Evolutionary conservation across 345 rosid genomes (phyloP).

Genomic region (Eucalyptus melliodora): DNA sequence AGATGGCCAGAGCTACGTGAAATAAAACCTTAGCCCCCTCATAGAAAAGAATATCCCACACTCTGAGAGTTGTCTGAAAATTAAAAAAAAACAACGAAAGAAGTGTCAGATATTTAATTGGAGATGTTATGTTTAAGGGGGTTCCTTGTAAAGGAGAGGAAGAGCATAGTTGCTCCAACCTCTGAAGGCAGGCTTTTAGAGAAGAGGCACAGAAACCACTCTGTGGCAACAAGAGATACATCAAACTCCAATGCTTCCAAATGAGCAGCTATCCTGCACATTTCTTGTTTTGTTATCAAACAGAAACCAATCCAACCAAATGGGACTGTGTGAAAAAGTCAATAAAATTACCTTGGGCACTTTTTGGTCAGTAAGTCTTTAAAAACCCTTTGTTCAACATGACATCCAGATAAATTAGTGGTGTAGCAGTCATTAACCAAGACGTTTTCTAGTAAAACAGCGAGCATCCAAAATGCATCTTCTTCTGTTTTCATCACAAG

Average conservation of each 20-base stretch:
- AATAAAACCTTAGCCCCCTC: constrained; percentile 98
- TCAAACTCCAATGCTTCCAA: constrained; percentile 89
- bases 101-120: background rate
- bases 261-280: constrained; percentile 78
- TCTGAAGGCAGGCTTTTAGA: constrained; percentile 99
- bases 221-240: constrained; percentile 96
- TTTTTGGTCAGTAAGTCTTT: constrained; percentile 80
- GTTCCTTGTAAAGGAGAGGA: background rate
- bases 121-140: background rate
- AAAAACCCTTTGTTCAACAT: constrained; percentile 96
- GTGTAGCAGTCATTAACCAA: constrained; percentile 95
- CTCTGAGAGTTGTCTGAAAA: constrained; percentile 82
- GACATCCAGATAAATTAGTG: constrained; percentile 90
- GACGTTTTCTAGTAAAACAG: constrained; percentile 91
- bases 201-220: constrained; percentile 99
- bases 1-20: constrained; percentile 94
- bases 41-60: constrained; percentile 97
- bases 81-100: background rate
- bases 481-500: constrained; percentile 99
- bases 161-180: constrained; percentile 26
- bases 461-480: constrained; percentile 99
- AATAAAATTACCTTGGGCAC: constrained; percentile 57
- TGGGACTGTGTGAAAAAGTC: background rate
- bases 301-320: background rate
- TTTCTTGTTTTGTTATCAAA: background rate